Evolutionary conservation across 768 basidiomycete species (phyloP), one percentile per base, ranked within the genome.

Genomic region (Scleroderma citrinum): DNA sequence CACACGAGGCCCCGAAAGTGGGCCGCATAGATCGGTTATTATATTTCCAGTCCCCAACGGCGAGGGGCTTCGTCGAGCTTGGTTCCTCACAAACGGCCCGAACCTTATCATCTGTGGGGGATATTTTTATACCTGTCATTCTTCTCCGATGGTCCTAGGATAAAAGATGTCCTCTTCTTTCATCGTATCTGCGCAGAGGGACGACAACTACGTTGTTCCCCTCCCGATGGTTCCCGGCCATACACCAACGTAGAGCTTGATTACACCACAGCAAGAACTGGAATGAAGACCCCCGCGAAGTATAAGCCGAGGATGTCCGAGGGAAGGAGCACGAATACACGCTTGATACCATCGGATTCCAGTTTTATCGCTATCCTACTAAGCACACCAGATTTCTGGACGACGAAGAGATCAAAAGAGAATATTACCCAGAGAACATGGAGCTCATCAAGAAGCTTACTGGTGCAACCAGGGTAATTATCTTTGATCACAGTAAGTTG

Each of bases 401-500:
- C 30, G 67, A 71, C 10, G 56, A 60, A 13, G 70, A 62, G 46
- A 68, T 76, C 46, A 51, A 66, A 45, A 44, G 45, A 26, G 65
- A 64, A 30, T 76, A 76, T 51, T 74, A 73, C 46, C 60, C 64
- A 0, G 74, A 76, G 56, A 67, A 65, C 42, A 39, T 54, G 23
- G 67, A 67, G 47, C 55, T 73, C 17, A 53, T 74, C 34, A 73
- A 73, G 60, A 57, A 62, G 34, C 37, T 65, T 31, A 72, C 71
- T 1, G 70, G 69, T 13, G 75, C 71, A n/a, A 66, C 53, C 44
- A 61, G 58, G 17, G 61, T 62, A 30, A 66, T 73, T 39, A 56
- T 74, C 29, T 76, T 76, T 50, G 73, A 74, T 46, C 70, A 73
- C 44, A 75, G 71, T 65, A 36, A 24, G 69, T 54, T 30, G 2